A percentile compares a stretch with the other conserved stretches of the same genome.
These are phyloP conservation scores for Croton laevigatus DNA, from an alignment of 441 rosid species.

Conservation along the genomic window DNA sequence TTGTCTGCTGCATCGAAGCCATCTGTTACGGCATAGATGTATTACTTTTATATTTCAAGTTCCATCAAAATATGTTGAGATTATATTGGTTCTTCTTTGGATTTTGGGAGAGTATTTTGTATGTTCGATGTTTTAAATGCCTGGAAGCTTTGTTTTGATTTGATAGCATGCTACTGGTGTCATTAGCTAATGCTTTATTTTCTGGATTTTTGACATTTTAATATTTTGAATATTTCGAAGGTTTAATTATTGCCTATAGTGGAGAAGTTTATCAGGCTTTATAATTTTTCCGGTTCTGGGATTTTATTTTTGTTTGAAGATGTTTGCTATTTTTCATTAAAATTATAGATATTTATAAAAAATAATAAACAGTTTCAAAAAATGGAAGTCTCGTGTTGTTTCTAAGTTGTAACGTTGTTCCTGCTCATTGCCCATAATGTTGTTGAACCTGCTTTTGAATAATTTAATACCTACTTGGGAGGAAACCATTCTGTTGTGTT, in stretches of 20 bases:
- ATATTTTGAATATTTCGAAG: not conserved
- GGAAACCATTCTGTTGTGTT: too few species aligned
- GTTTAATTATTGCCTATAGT: not conserved
- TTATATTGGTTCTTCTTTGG: constrained; percentile 23
- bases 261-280: not conserved
- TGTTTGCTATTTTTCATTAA: too few species aligned
- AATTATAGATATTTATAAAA: too few species aligned
- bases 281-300: too few species aligned
- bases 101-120: constrained; percentile 12
- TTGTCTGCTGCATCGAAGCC: constrained; percentile 50
- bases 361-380: too few species aligned
- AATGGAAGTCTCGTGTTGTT: too few species aligned
- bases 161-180: not conserved
- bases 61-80: constrained; percentile 19
- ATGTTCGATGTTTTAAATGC: constrained; percentile 4
- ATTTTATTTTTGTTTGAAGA: too few species aligned
- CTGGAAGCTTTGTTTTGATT: constrained; percentile 14
- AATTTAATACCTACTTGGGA: too few species aligned
- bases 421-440: too few species aligned
- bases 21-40: constrained; percentile 29
- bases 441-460: too few species aligned
- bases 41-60: constrained; percentile 11
- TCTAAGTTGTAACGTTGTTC: too few species aligned
- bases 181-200: not conserved
- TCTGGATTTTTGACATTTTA: not conserved